Conservation (phyloP, 163 green algal genomes). For the Coccomyxa subellipsoidea region DNA sequence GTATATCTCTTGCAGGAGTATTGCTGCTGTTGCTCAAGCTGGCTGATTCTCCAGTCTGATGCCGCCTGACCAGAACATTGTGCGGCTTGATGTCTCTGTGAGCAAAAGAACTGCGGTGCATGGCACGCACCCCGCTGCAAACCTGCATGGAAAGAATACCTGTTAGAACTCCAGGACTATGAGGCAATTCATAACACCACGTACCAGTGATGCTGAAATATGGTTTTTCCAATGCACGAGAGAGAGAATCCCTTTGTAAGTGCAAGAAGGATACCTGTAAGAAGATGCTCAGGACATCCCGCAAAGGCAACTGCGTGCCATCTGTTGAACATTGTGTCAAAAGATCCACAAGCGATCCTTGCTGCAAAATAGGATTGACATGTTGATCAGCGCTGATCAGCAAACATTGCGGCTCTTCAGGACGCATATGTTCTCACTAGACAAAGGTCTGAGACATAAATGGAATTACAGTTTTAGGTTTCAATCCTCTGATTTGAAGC, state of each 20-base stretch:
- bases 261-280: slow-evolving; percentile 36
- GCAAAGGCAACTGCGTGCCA: slow-evolving; percentile 32
- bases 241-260: not conserved
- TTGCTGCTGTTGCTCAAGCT: not conserved
- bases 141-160: slow-evolving; percentile 42
- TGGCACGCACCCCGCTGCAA: slow-evolving; percentile 55
- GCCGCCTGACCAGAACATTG: slow-evolving; percentile 22
- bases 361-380: slow-evolving; percentile 24
- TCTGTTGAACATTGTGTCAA: slow-evolving; percentile 38
- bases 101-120: slow-evolving; percentile 61
- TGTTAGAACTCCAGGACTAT: not conserved
- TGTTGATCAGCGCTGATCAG: not conserved
- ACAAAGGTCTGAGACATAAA: not conserved
- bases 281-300: slow-evolving; percentile 67
- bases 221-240: not conserved
- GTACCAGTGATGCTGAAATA: too few relatives aligned
- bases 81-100: slow-evolving; percentile 83
- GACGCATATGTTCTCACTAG: not conserved
- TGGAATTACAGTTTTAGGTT: not conserved
- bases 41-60: not conserved
- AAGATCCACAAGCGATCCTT: slow-evolving; percentile 70
- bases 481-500: too few relatives aligned
- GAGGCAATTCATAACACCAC: not conserved
- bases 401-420: not conserved
- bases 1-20: not conserved